phyloP scores from a whole-genome alignment of 345 rosid genomes.

The Bruguiera gymnorhiza region DNA sequence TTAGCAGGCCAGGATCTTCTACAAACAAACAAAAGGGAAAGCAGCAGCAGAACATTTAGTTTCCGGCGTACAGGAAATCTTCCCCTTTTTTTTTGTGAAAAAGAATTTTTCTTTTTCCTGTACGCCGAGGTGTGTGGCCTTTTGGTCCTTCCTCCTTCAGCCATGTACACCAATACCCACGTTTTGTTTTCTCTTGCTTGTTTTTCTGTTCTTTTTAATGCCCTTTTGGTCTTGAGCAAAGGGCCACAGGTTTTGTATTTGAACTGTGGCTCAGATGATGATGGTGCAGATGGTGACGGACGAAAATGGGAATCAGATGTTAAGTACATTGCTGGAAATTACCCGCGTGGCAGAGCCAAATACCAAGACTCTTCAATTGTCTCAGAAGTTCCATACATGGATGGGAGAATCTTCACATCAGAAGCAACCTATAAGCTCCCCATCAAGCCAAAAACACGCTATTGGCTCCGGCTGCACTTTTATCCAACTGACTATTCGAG shows the following conservation, averaged over 20 bases:
- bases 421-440: conserved; percentile 52
- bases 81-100: not conserved
- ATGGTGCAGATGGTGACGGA: conserved; percentile 56
- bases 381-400: conserved; percentile 67
- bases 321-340: conserved; percentile 38
- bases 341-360: conserved; percentile 43
- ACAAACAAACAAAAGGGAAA: not conserved
- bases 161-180: conserved; percentile 35
- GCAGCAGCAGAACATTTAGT: not conserved
- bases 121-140: conserved; percentile 9
- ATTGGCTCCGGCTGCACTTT: conserved; percentile 56
- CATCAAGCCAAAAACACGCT: conserved; percentile 33
- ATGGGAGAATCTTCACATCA: conserved; percentile 58
- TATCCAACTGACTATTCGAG: conserved; percentile 57
- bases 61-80: conserved; percentile 27
- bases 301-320: conserved; percentile 58
- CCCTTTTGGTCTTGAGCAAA: conserved; percentile 12
- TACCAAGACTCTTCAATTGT: conserved; percentile 67
- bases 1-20: not conserved
- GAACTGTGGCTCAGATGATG: conserved; percentile 49
- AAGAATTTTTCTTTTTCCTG: conserved; percentile 13
- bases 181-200: conserved; percentile 27
- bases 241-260: conserved; percentile 28
- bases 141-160: conserved; percentile 3
- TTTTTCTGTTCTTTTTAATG: conserved; percentile 26